Evolutionary conservation across 768 basidiomycete species (phyloP).

Genomic region (Leccinum sublutescens): DNA sequence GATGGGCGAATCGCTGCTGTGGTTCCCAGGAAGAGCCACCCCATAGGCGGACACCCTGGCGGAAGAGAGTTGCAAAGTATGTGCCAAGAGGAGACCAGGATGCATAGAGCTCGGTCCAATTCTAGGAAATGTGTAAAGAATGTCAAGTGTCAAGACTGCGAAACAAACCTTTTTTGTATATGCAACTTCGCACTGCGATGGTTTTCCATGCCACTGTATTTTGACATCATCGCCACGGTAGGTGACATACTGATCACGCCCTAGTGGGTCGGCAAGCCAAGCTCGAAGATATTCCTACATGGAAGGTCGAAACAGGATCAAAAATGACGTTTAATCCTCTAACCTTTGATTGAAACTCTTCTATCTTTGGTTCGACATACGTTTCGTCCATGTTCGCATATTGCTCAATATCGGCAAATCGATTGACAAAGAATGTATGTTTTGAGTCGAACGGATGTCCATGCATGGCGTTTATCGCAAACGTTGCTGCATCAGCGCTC

Average conservation of each 20-base stretch:
- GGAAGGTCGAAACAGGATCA: slow-evolving; percentile 7
- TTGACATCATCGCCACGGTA: slow-evolving; percentile 90
- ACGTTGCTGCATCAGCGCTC: slow-evolving; percentile 64
- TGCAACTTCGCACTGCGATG: slow-evolving; percentile 80
- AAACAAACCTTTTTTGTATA: slow-evolving; percentile 66
- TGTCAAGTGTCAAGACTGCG: slow-evolving; percentile 1
- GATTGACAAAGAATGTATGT: slow-evolving; percentile 82
- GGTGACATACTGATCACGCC: slow-evolving; percentile 94
- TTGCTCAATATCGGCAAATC: slow-evolving; percentile 86
- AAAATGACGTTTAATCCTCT: neutral
- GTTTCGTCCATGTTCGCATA: slow-evolving; percentile 75
- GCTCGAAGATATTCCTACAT: slow-evolving; percentile 88
- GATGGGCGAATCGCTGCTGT: slow-evolving; percentile 91
- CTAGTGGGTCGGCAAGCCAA: slow-evolving; percentile 90
- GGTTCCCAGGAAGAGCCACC: slow-evolving; percentile 89
- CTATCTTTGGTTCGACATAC: slow-evolving; percentile 69
- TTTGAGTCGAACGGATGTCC: slow-evolving; percentile 84
- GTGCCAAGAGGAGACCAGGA: slow-evolving; percentile 97
- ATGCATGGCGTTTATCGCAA: slow-evolving; percentile 66
- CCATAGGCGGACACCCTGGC: slow-evolving; percentile 95
- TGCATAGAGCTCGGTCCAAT: slow-evolving; percentile 96
- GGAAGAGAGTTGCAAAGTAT: slow-evolving; percentile 90
- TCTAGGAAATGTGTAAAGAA: slow-evolving; percentile 42
- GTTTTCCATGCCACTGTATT: slow-evolving; percentile 91
- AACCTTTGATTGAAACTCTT: slow-evolving; percentile 77